Evolutionary conservation across 1,284 basidiomycete species (phyloP), one percentile per base, ranked within the genome.

Genomic region (Sanghuangporus sanghuang): DNA sequence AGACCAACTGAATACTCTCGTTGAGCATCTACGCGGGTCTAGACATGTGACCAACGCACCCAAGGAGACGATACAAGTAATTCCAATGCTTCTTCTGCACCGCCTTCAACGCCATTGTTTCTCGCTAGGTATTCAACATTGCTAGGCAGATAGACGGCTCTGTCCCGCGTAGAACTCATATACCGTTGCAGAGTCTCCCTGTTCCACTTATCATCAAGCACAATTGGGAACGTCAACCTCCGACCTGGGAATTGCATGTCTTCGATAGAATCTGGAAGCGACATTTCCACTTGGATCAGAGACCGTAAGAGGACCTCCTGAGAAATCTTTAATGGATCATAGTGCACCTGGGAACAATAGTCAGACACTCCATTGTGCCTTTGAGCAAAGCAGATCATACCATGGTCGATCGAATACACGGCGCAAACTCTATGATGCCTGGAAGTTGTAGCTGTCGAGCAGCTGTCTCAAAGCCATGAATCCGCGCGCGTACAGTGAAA

Each of bases 61-160:
- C 81, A 85, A 64, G 79, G 78, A 0, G 81, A 79, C 3, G 70
- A 70, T 6, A 82, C 72, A 14, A 86, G 70, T 66, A 79, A 75
- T 46, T 72, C 68, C 55, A 86, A 66, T 0, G 79, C 82, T 53
- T 83, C 81, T 53, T 83, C 81, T 3, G 71, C 63, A 14, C 78
- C 77, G 18, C 78, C 78, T 6, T 74, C 70, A 9, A 88, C 71
- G 0, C 86, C 87, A 67, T 89, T 90, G 48, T 86, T 86, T 52
- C 74, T 76, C 0, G 86, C 85, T 1, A 90, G 77, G 68, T 90
- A 90, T 50, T 86, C 81, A 49, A 86, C 73, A 68, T 90, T 90
- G 71, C 83, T 85, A 0, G 87, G 88, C 0, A 91, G 74, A 70
- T 90, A 90, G 1, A 83, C 83, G 0, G 88, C 87, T 59, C 80